Base-by-base conservation (phyloP, 768 basidiomycete species). In the Agaricus sinodeliciosus region DNA sequence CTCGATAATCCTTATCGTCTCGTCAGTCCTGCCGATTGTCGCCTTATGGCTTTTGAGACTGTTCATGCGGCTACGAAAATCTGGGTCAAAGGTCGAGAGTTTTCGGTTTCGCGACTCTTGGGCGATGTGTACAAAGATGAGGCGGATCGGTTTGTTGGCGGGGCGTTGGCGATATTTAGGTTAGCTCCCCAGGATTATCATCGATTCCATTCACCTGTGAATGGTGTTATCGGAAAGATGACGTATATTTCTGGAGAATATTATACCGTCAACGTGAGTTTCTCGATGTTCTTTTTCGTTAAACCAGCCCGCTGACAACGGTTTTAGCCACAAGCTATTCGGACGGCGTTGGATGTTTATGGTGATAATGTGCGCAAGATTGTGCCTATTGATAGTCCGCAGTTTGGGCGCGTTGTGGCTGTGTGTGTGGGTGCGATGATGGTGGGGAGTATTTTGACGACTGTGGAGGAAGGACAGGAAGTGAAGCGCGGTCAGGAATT, bases 41-140 rank as follows among this genome's bases (percentile, higher is more conserved):
- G 95, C n/a, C 77, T 96, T 55, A 94, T 97, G 86, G 82, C 86
- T 1, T 99, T 98, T 67, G 85, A 90, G 66, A 86, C 82, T 0
- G 85, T 96, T 7, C 72, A 69, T 44, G 89, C 91, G 51, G 95
- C 95, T 0, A 96, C 93, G 2, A 74, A 77, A 19, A 71, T 99
- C 0, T 99, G 95, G 95, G 95, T 98, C 70, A 97, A 98, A 63
- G 95, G 95, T 3, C 83, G 93, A 40, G 94, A 96, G 60, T 98
- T 99, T 64, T 85, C 84, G 1, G 76, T 97, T 3, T 76, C 70
- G 4, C 78, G 84, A 1, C 74, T 99, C 31, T 77, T 98, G 0
- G 94, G 94, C 0, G 86, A 90, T 3, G 70, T 68, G 9, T 92
- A 94, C 66, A 80, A 80, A 57, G 71, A 76, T 18, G 79, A 90